A percentile compares a stretch with the other conserved stretches of the same genome.
Conservation (phyloP, 495 filamentous ascomycete genomes). For the Podospora pseudoanserina region DNA sequence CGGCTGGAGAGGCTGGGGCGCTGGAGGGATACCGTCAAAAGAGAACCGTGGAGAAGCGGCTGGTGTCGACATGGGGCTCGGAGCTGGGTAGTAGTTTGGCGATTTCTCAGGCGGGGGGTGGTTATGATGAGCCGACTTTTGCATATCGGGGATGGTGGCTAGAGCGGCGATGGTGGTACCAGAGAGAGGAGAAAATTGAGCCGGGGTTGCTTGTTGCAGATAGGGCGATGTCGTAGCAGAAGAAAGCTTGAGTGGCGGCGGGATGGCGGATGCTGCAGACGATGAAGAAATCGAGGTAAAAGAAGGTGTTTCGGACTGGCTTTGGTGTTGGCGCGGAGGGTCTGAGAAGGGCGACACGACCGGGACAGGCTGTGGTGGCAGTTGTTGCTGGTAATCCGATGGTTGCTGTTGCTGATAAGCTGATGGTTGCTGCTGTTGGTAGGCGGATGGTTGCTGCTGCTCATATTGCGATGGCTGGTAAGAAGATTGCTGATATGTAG, state of each 20-base stretch:
- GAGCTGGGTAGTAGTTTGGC: slow-evolving; percentile 10
- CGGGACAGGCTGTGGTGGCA: slow-evolving; percentile 2
- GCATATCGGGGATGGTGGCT: neutral
- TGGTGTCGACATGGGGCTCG: slow-evolving; percentile 14
- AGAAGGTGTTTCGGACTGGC: neutral
- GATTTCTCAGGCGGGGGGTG: slow-evolving; percentile 5
- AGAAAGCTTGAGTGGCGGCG: neutral
- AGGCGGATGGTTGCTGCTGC: neutral
- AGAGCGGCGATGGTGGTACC: slow-evolving; percentile 1
- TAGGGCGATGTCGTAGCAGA: neutral
- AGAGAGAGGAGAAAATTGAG: neutral
- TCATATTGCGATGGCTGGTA: neutral
- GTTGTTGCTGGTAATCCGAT: neutral
- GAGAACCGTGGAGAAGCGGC: neutral
- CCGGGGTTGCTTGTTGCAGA: neutral
- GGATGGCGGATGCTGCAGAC: neutral
- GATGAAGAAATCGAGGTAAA: neutral
- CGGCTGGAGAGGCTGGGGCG: neutral
- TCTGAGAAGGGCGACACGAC: neutral
- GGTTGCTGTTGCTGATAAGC: neutral
- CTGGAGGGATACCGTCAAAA: neutral
- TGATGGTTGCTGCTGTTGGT: neutral
- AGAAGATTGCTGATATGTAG: neutral
- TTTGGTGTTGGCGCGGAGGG: neutral
- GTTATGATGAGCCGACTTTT: neutral